Conservation (phyloP, 2,329 filamentous ascomycete species). For the Penicillium sp. region DNA sequence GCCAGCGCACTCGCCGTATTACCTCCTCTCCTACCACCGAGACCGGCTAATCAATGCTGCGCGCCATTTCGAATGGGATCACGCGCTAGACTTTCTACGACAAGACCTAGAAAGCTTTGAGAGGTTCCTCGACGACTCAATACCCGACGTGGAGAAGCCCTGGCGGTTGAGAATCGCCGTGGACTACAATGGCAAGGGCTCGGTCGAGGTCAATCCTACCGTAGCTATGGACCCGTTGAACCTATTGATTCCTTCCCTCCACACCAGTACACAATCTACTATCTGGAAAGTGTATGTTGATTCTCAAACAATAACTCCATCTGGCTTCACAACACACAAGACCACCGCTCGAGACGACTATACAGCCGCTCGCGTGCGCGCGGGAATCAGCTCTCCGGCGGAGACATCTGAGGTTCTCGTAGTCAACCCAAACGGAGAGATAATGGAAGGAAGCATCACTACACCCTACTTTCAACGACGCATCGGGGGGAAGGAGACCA, state of each 20-base stretch:
- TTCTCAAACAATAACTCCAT: slow-evolving; percentile 53
- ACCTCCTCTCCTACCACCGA: slow-evolving; percentile 78
- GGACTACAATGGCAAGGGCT: slow-evolving; percentile 35
- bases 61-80: slow-evolving; percentile 53
- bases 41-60: slow-evolving; percentile 72
- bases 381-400: slow-evolving; percentile 53
- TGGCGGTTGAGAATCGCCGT: slow-evolving; percentile 46
- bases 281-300: slow-evolving; percentile 60
- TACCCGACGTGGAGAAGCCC: slow-evolving; percentile 38
- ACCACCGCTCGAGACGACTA: slow-evolving; percentile 77
- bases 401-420: slow-evolving; percentile 73
- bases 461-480: slow-evolving; percentile 78
- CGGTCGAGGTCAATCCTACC: slow-evolving; percentile 39
- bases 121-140: slow-evolving; percentile 34
- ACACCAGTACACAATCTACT: slow-evolving; percentile 14
- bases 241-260: slow-evolving; percentile 32
- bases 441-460: slow-evolving; percentile 86
- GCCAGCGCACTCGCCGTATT: slow-evolving; percentile 63
- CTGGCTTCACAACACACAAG: slow-evolving; percentile 80
- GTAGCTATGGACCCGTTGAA: slow-evolving; percentile 29
- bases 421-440: slow-evolving; percentile 63
- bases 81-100: slow-evolving; percentile 37
- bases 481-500: too few relatives aligned
- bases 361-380: slow-evolving; percentile 67
- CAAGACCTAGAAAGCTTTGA: slow-evolving; percentile 36